phyloP scores from a whole-genome alignment of 306 rosid genomes.

The Fagus sylvatica region DNA sequence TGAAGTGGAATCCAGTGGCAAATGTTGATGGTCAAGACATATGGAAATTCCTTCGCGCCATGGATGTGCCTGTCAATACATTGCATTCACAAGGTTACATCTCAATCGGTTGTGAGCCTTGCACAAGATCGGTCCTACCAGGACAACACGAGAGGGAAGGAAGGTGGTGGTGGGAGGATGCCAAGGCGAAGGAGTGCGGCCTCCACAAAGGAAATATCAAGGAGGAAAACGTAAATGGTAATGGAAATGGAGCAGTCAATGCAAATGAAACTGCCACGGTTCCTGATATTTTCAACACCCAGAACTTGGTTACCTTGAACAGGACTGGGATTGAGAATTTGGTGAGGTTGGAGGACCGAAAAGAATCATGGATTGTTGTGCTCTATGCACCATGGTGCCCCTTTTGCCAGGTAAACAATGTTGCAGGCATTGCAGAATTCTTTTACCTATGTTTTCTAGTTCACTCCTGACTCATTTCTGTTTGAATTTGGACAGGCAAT shows the following conservation, averaged over 20 bases:
- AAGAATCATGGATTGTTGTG: conserved; percentile 78
- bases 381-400: conserved; percentile 97
- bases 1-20: conserved; percentile 97
- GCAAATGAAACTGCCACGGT: conserved; percentile 40
- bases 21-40: conserved; percentile 62
- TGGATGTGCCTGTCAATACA: conserved; percentile 86
- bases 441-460: neutral
- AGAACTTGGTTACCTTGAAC: conserved; percentile 56
- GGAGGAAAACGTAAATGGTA: conserved; percentile 54
- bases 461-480: neutral
- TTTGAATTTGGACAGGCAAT: conserved; percentile 49
- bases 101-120: conserved; percentile 92
- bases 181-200: conserved; percentile 96
- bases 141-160: conserved; percentile 99
- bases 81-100: conserved; percentile 80
- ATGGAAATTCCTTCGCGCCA: conserved; percentile 79
- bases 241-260: conserved; percentile 43
- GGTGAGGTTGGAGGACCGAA: conserved; percentile 55
- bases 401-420: conserved; percentile 64
- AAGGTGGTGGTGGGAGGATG: conserved; percentile 99
- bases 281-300: conserved; percentile 61
- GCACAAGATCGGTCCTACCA: conserved; percentile 95
- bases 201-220: conserved; percentile 94
- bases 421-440: neutral
- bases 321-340: conserved; percentile 80